A percentile compares a stretch with the other conserved stretches of the same genome.
Evolutionary conservation across 495 filamentous ascomycete genomes (phyloP).

Genomic region (Oleoguttula mirabilis): DNA sequence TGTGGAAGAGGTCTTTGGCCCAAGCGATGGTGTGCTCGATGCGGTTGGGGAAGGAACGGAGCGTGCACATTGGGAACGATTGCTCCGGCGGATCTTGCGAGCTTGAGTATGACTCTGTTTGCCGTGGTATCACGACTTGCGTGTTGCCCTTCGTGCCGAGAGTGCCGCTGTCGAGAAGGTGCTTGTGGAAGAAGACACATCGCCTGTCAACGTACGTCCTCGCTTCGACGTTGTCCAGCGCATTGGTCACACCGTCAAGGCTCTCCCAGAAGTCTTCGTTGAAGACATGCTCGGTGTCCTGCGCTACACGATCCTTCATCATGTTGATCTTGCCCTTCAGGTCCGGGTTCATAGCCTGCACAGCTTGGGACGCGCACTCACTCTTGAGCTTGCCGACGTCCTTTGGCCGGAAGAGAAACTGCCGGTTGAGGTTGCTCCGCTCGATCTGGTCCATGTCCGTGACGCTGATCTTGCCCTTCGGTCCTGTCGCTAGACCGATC

Average conservation of each 20-base stretch:
- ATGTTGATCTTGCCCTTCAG: conserved; percentile 71
- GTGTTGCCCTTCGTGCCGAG: conserved; percentile 97
- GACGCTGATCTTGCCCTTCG: conserved; percentile 74
- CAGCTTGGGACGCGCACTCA: conserved; percentile 80
- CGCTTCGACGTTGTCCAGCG: conserved; percentile 94
- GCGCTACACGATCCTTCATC: conserved; percentile 77
- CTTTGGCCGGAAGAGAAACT: conserved; percentile 88
- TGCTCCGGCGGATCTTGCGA: conserved; percentile 98
- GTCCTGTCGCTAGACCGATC: conserved; percentile 87
- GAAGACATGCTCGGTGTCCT: conserved; percentile 90
- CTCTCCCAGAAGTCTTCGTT: conserved; percentile 85
- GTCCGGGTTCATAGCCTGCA: conserved; percentile 89
- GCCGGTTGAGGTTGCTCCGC: conserved; percentile 96
- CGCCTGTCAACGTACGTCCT: conserved; percentile 93
- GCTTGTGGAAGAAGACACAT: conserved; percentile 98
- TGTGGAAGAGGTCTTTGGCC: conserved; percentile 90
- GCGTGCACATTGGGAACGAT: conserved; percentile 96
- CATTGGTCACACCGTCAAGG: conserved; percentile 92
- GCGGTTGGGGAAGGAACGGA: conserved; percentile 94
- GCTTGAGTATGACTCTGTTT: conserved; percentile 97
- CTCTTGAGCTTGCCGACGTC: conserved; percentile 98
- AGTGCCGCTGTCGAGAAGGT: conserved; percentile 90
- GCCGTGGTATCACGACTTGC: conserved; percentile 77
- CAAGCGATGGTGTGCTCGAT: conserved; percentile 99
- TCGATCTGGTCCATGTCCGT: conserved; percentile 99